A percentile compares a stretch with the other conserved stretches of the same genome.
phyloP scores from a whole-genome alignment of 2,329 filamentous ascomycete genomes.

The Cytospora chrysosperma region DNA sequence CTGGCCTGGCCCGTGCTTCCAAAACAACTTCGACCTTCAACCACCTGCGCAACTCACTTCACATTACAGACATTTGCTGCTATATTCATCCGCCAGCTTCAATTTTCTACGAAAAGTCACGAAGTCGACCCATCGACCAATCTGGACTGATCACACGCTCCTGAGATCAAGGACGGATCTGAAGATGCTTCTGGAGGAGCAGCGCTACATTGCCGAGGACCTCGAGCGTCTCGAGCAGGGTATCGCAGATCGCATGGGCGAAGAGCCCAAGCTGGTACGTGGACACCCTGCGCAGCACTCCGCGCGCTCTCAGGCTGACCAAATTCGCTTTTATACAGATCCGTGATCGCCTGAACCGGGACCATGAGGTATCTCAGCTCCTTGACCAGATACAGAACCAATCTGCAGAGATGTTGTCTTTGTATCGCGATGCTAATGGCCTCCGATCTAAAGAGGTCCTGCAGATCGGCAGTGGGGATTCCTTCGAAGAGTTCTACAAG shows the following conservation, averaged over 20 bases:
- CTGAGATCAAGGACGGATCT: constrained; percentile 23
- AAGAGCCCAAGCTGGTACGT: constrained; percentile 80
- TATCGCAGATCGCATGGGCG: constrained; percentile 81
- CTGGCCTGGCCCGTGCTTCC: background rate
- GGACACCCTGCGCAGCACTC: background rate
- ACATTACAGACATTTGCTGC: background rate
- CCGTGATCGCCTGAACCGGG: constrained; percentile 82
- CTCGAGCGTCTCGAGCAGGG: constrained; percentile 93
- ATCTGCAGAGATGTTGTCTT: constrained; percentile 73
- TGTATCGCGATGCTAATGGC: constrained; percentile 79
- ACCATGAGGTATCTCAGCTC: constrained; percentile 88
- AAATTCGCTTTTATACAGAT: constrained; percentile 54
- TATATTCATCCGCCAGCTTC: background rate
- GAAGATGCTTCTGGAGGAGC: constrained; percentile 84
- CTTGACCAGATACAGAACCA: constrained; percentile 85
- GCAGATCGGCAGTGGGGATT: constrained; percentile 77
- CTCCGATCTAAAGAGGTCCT: constrained; percentile 77
- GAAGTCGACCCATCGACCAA: background rate
- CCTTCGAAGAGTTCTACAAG: constrained; percentile 88
- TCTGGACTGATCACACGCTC: background rate
- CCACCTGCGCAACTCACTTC: background rate
- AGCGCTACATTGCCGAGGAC: constrained; percentile 93
- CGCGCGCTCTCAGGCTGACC: constrained; percentile 23
- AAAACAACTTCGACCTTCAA: constrained; percentile 1
- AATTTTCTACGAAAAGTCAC: background rate